Evolutionary conservation across 176 grass and related monocot genomes (phyloP).

Genomic region (Triticum turgidum): DNA sequence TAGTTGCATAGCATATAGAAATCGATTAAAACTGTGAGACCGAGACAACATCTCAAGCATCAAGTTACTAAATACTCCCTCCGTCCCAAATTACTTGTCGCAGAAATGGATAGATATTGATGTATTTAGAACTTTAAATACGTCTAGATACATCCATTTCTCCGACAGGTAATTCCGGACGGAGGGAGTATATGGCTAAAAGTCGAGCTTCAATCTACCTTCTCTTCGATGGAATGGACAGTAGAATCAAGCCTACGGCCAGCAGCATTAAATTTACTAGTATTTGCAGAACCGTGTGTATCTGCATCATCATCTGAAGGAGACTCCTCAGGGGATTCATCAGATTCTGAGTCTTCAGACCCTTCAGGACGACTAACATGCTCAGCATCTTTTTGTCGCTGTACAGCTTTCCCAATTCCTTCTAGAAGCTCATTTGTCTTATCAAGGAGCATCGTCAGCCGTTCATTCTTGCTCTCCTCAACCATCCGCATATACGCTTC

Average conservation of each 20-base stretch:
- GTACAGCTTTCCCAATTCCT: constrained; percentile 91
- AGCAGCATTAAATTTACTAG: constrained; percentile 72
- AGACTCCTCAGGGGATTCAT: constrained; percentile 51
- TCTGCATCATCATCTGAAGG: constrained; percentile 62
- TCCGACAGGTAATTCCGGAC: too few relatives aligned
- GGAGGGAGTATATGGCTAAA: constrained; percentile 1
- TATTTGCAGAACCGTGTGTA: constrained; percentile 29
- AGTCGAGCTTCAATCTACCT: constrained; percentile 52
- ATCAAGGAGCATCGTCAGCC: constrained; percentile 89
- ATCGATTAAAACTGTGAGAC: neutral
- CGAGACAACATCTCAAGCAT: constrained; percentile 2
- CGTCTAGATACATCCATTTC: too few relatives aligned
- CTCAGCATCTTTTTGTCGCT: constrained; percentile 96
- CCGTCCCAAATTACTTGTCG: too few relatives aligned
- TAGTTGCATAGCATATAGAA: neutral
- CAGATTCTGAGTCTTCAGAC: constrained; percentile 66
- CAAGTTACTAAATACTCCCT: constrained; percentile 1
- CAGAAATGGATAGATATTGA: too few relatives aligned
- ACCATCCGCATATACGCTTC: constrained; percentile 98
- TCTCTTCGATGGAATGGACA: constrained; percentile 97
- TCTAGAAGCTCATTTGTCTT: constrained; percentile 98
- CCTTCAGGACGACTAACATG: constrained; percentile 63
- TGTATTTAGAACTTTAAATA: too few relatives aligned
- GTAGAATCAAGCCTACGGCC: constrained; percentile 93
- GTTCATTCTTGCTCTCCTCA: constrained; percentile 99